These are phyloP conservation scores for Scutellaria minor DNA, from an alignment of 257 asterid species.

Conservation along the genomic window DNA sequence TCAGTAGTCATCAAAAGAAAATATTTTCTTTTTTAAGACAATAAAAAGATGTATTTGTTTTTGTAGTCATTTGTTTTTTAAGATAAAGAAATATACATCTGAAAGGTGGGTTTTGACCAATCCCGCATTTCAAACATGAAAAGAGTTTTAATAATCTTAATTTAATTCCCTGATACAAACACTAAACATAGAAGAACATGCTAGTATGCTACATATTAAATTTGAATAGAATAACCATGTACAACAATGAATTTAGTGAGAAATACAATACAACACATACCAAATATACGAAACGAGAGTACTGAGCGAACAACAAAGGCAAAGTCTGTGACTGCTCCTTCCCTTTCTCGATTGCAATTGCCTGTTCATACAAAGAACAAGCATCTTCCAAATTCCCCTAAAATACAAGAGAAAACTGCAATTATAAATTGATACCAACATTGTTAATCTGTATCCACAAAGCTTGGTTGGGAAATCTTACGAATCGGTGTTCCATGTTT, in stretches of 20 bases:
- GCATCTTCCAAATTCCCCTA: slow-evolving; percentile 93
- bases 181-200: slow-evolving; percentile 12
- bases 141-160: background rate
- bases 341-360: slow-evolving; percentile 92
- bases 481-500: slow-evolving; percentile 91
- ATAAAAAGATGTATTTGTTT: no score
- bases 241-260: background rate
- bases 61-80: no score
- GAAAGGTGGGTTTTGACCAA: background rate
- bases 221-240: background rate
- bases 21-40: no score
- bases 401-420: slow-evolving; percentile 31
- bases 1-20: slow-evolving; percentile 1
- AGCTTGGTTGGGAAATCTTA: slow-evolving; percentile 45
- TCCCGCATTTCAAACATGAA: background rate
- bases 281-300: slow-evolving; percentile 79
- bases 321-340: slow-evolving; percentile 91
- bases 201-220: no score
- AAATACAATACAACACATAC: slow-evolving; percentile 49
- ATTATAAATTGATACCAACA: slow-evolving; percentile 28
- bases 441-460: background rate
- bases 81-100: background rate
- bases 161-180: slow-evolving; percentile 1
- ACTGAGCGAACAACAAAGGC: slow-evolving; percentile 90
- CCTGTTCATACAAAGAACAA: slow-evolving; percentile 83